A percentile compares a stretch with the other conserved stretches of the same genome.
phyloP scores from a whole-genome alignment of 1,284 basidiomycete species.

The Exsudoporus floridanus region DNA sequence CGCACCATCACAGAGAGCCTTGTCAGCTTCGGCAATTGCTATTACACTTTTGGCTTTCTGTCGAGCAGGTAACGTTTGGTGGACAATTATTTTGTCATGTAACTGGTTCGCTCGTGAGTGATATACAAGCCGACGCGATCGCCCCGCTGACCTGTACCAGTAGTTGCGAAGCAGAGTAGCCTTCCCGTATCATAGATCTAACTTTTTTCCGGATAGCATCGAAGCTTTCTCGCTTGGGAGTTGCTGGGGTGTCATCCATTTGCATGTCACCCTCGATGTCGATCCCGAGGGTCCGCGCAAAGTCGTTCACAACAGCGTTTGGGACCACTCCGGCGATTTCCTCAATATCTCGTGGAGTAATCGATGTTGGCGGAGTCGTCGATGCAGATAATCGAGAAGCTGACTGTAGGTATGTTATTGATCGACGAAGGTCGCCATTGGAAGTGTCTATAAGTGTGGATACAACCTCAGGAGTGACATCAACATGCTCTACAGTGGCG shows the following conservation, averaged over 20 bases:
- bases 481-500: slow-evolving; percentile 60
- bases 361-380: slow-evolving; percentile 65
- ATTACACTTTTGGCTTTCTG: slow-evolving; percentile 85
- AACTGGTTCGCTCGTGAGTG: slow-evolving; percentile 50
- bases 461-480: slow-evolving; percentile 56
- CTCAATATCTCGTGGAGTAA: slow-evolving; percentile 79
- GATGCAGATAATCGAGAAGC: slow-evolving; percentile 83
- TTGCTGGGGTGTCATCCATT: slow-evolving; percentile 40
- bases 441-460: slow-evolving; percentile 78
- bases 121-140: background rate
- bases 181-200: slow-evolving; percentile 76
- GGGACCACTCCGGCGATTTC: slow-evolving; percentile 98
- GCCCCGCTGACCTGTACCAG: slow-evolving; percentile 69
- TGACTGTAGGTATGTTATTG: slow-evolving; percentile 98
- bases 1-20: slow-evolving; percentile 94
- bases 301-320: slow-evolving; percentile 63
- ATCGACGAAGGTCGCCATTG: slow-evolving; percentile 91
- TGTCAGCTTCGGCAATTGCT: slow-evolving; percentile 93
- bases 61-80: slow-evolving; percentile 77
- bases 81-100: slow-evolving; percentile 86
- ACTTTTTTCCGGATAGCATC: slow-evolving; percentile 74
- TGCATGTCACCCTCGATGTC: slow-evolving; percentile 58
- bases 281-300: slow-evolving; percentile 78
- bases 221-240: slow-evolving; percentile 51
- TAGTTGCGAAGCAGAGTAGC: slow-evolving; percentile 91